Evolutionary conservation across 257 asterid genomes (phyloP).

Genomic region (Marsdenia floribunda): DNA sequence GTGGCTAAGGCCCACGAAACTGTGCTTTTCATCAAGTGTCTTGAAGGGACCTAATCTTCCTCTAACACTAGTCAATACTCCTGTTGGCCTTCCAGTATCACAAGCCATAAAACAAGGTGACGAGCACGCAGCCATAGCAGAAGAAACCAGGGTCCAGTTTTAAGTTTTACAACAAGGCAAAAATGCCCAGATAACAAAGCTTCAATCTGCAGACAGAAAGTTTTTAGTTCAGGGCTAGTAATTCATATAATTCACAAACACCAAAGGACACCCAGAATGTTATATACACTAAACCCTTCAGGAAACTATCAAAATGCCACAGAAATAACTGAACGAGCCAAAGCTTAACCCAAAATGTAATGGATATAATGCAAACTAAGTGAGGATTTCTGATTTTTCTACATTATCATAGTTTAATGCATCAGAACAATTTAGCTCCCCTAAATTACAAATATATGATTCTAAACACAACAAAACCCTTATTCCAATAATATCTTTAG

Average conservation of each 20-base stretch:
- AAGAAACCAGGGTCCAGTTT: conserved; percentile 12
- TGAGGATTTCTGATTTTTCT: neutral
- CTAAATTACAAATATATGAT: neutral
- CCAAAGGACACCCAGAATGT: neutral
- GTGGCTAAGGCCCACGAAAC: conserved; percentile 26
- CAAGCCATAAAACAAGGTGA: conserved; percentile 54
- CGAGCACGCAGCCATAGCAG: conserved; percentile 53
- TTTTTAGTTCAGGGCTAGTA: conserved; percentile 18
- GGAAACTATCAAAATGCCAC: neutral
- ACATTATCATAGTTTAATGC: conserved; percentile 2
- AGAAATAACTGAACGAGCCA: neutral
- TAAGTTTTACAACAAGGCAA: neutral
- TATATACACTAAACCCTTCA: conserved; percentile 9
- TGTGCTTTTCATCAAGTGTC: conserved; percentile 45
- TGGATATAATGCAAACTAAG: neutral
- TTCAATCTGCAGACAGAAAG: conserved; percentile 5
- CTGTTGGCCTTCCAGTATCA: conserved; percentile 42
- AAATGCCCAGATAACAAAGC: conserved; percentile 2
- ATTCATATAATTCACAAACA: neutral
- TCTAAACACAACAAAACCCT: too few species aligned
- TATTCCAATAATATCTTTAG: too few species aligned
- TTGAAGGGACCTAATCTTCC: conserved; percentile 49
- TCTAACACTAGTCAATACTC: conserved; percentile 43
- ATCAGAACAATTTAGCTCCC: neutral
- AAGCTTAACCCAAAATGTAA: neutral